Evolutionary conservation across 2,329 filamentous ascomycete genomes (phyloP).

Genomic region (Calonectria hawksworthii): DNA sequence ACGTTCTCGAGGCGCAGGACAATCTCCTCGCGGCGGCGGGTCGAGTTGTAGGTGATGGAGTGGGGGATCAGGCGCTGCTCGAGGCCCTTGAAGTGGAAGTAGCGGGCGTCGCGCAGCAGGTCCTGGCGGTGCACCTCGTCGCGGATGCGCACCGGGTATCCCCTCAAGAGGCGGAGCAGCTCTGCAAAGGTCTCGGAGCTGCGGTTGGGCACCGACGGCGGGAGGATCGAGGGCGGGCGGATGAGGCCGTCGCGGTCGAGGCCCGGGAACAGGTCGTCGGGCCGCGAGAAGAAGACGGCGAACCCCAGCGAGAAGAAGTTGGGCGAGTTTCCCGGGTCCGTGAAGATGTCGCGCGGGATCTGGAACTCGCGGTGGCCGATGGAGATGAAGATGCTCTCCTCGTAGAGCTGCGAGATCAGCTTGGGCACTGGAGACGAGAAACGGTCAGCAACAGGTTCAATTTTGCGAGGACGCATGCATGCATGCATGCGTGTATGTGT

Average conservation of each 20-base stretch:
- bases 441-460: conserved; percentile 11
- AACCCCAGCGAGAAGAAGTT: conserved; percentile 97
- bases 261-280: conserved; percentile 86
- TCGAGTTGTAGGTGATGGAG: conserved; percentile 80
- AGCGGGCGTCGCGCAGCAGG: conserved; percentile 87
- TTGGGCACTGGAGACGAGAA: conserved; percentile 77
- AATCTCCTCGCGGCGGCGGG: conserved; percentile 80
- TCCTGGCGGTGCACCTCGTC: conserved; percentile 82
- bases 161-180: conserved; percentile 83
- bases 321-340: conserved; percentile 87
- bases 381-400: conserved; percentile 91
- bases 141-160: conserved; percentile 84
- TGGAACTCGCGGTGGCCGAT: conserved; percentile 91
- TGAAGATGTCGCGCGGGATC: conserved; percentile 90
- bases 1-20: conserved; percentile 85
- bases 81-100: conserved; percentile 92
- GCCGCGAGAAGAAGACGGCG: conserved; percentile 86
- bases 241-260: conserved; percentile 83
- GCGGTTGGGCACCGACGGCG: conserved; percentile 84
- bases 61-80: conserved; percentile 90
- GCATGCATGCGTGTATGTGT: neutral
- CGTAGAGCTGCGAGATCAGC: conserved; percentile 90
- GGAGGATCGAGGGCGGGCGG: conserved; percentile 87
- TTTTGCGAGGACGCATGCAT: neutral
- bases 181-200: conserved; percentile 89